Base-by-base conservation (phyloP, 148 eudicot species). In the Vaccinium vitisidaea region DNA sequence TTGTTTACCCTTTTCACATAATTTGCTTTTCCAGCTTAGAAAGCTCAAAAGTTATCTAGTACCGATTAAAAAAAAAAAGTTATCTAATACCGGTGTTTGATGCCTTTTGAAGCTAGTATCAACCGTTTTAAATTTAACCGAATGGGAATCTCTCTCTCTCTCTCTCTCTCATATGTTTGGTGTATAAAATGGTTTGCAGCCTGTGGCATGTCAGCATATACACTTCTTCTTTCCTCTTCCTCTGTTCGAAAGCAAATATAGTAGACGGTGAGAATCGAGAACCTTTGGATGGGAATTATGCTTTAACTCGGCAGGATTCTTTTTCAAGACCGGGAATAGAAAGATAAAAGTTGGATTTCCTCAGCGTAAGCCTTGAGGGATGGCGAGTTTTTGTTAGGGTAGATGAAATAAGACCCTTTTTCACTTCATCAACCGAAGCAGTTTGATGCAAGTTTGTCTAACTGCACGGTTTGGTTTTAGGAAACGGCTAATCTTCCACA, bases 161-260 rank as follows among this genome's bases (percentile, higher is more conserved):
- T n/a, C 21, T 59, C 53, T 77, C n/a, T 15, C 67, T 27, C 84
- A 39, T 53, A 74, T 69, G 55, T 65, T 49, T 36, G 32, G 16
- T 23, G 39, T 74, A 55, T 27, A 55, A 79, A 63, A 36, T 84
- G 69, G 52, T 73, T 85, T 92, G 90, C 95, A 97, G 99, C 83
- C 36, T 92, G 79, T 97, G 99, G 99, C 98, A 97, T 83, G 85
- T 97, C 70, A 91, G 90, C 85, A 90, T 93, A 87, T 97, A 93
- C 86, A 90, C 94, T n/a, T 90, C 95, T 18, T 95, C 99, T 52
- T 94, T 97, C 89, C 90, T 97, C 85, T 97, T 97, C 85, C 96
- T 95, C 63, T 95, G 98, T 87, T 94, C 98, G 10, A 97, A 94
- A 88, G 88, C 87, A 76, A 86, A 79, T n/a, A 15, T 80, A 13